These are phyloP conservation scores for Pythium myriotylum DNA, from an alignment of 352 stramenopile genomes.

Conservation along the genomic window DNA sequence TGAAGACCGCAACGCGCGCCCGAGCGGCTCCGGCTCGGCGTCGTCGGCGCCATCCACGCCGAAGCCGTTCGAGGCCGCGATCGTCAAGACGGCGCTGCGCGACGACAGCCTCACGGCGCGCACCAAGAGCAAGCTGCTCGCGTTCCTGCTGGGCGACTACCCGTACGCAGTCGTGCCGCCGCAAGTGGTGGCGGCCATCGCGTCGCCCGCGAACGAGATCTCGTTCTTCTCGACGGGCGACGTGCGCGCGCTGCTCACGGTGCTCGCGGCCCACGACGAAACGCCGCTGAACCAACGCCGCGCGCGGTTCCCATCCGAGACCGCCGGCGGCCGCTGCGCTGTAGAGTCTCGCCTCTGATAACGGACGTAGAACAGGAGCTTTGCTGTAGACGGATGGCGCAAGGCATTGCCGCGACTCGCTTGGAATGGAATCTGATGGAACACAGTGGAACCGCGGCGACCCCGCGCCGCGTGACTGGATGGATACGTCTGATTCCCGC, in stretches of 20 bases:
- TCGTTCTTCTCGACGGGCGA: conserved; percentile 22
- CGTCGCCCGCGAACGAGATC: conserved; percentile 13
- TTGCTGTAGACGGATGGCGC: conserved; percentile 2
- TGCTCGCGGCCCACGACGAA: conserved; percentile 7
- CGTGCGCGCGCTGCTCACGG: not conserved
- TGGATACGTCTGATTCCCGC: conserved; percentile 6
- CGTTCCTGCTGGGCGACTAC: conserved; percentile 25
- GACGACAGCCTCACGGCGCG: not conserved
- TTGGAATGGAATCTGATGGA: too few species aligned
- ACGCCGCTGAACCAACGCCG: conserved; percentile 22
- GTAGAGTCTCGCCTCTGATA: not conserved
- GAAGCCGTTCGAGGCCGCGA: conserved; percentile 2
- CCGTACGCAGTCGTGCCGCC: conserved; percentile 12
- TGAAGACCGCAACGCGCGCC: conserved; percentile 16
- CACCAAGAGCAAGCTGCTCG: conserved; percentile 16
- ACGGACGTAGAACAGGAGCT: too few species aligned
- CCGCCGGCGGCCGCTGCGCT: not conserved
- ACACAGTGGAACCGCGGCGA: too few species aligned
- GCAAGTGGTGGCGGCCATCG: conserved; percentile 3
- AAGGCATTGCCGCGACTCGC: too few species aligned
- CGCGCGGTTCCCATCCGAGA: conserved; percentile 9
- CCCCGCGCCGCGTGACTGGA: conserved; percentile 2
- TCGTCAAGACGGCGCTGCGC: conserved; percentile 15
- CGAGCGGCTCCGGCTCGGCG: not conserved
- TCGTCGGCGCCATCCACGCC: not conserved